Percentiles rank a stretch among this genome's conserved stretches.
Evolutionary conservation across 2,329 filamentous ascomycete species (phyloP).

Genomic region (Passalora sequoiae): DNA sequence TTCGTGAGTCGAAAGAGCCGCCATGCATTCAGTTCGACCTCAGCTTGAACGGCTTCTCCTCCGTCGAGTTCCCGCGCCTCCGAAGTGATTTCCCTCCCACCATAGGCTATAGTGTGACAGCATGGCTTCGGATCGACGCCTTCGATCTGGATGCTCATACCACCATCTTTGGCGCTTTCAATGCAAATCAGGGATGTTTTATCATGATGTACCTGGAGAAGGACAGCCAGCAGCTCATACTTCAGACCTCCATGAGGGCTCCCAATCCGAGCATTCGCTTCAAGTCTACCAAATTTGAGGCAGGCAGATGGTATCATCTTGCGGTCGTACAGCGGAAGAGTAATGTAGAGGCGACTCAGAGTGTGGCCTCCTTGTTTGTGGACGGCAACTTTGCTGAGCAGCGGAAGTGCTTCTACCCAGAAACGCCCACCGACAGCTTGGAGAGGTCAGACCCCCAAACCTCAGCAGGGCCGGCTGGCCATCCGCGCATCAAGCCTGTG

Average conservation of each 20-base stretch:
- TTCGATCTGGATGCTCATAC: conserved; percentile 85
- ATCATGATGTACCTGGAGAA: conserved; percentile 89
- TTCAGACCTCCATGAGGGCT: conserved; percentile 89
- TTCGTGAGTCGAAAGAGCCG: conserved; percentile 69
- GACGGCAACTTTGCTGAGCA: conserved; percentile 93
- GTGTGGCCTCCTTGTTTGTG: conserved; percentile 72
- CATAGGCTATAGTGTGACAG: conserved; percentile 80
- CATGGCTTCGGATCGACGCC: conserved; percentile 82
- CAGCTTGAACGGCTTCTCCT: conserved; percentile 79
- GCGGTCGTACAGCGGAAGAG: conserved; percentile 69
- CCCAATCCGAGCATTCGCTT: conserved; percentile 86
- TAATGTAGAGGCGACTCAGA: conserved; percentile 26
- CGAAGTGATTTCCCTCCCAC: conserved; percentile 78
- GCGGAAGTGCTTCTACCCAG: conserved; percentile 80
- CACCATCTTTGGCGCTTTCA: conserved; percentile 92
- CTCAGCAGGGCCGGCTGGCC: conserved; percentile 32
- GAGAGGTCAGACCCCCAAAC: conserved; percentile 10
- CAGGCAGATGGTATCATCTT: conserved; percentile 86
- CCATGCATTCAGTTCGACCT: conserved; percentile 92
- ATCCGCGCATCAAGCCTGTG: conserved; percentile 51
- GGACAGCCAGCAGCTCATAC: conserved; percentile 87
- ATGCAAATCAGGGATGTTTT: conserved; percentile 87
- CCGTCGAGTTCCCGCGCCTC: conserved; percentile 82
- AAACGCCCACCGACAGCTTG: conserved; percentile 55
- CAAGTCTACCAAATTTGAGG: conserved; percentile 71